phyloP scores from a whole-genome alignment of 2,329 filamentous ascomycete genomes.

The Rhynchosporium graminicola region DNA sequence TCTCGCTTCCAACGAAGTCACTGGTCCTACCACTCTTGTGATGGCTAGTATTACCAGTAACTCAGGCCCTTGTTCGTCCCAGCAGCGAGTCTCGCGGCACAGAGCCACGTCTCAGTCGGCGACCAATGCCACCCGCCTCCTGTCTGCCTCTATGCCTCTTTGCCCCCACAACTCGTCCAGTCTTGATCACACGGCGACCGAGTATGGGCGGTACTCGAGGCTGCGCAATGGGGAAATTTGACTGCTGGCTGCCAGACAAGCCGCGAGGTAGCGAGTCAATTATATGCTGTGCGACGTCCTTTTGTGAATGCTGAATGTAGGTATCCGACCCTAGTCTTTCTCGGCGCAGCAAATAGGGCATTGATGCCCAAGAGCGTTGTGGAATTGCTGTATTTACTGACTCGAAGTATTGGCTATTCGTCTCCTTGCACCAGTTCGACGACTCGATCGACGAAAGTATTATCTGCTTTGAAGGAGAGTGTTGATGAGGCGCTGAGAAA shows the following conservation, averaged over 20 bases:
- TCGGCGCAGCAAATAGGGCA: slow-evolving; percentile 31
- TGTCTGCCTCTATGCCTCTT: slow-evolving; percentile 7
- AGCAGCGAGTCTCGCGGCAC: slow-evolving; percentile 23
- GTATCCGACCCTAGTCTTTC: slow-evolving; percentile 34
- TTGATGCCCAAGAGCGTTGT: slow-evolving; percentile 34
- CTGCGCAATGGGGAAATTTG: slow-evolving; percentile 24
- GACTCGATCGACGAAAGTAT: slow-evolving; percentile 9
- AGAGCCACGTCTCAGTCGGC: slow-evolving; percentile 29
- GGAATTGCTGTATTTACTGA: slow-evolving; percentile 13
- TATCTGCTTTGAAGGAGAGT: background rate
- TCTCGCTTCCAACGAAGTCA: slow-evolving; percentile 14
- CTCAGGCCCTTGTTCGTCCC: slow-evolving; percentile 19
- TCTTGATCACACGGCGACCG: slow-evolving; percentile 27
- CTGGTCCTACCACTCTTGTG: slow-evolving; percentile 15
- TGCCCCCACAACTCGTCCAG: slow-evolving; percentile 19
- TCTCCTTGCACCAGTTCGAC: slow-evolving; percentile 12
- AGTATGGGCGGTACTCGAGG: slow-evolving; percentile 14
- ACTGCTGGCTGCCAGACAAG: slow-evolving; percentile 9
- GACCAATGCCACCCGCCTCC: slow-evolving; percentile 30
- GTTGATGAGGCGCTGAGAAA: slow-evolving; percentile 18
- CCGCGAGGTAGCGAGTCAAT: slow-evolving; percentile 16
- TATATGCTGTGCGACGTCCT: slow-evolving; percentile 33
- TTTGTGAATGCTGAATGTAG: slow-evolving; percentile 28
- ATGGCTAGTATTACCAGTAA: slow-evolving; percentile 18
- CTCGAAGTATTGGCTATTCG: slow-evolving; percentile 24